Base-by-base conservation (phyloP, 768 basidiomycete species). In the Boletus pseudopeckii region DNA sequence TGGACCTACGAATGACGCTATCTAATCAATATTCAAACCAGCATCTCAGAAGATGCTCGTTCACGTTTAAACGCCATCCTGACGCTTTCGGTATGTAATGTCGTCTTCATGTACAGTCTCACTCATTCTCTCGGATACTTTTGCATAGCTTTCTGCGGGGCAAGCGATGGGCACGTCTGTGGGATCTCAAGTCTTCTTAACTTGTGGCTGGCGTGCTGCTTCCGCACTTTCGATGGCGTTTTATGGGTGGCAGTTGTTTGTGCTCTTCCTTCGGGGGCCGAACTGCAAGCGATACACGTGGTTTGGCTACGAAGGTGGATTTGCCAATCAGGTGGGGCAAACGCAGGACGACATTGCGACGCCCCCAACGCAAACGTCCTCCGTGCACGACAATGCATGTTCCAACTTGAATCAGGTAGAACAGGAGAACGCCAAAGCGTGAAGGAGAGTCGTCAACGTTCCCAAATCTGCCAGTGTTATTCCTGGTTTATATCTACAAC, bases 271-370 rank as follows among this genome's bases (percentile, higher is more conserved):
- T 15, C 65, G 75, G 34, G 76, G 76, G 0, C 76, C 76, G 14
- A 57, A 68, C 50, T 71, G 65, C 52, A 52, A 60, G 38, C 66
- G 75, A 48, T 51, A 54, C 45, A 57, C 61, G 37, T 85, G 85
- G 85, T 73, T 85, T 63, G 84, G 86, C 17, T 85, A 80, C 58
- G 75, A 83, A 60, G 84, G 83, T 18, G 83, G 83, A 10, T 51
- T 77, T 17, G 64, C 47, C n/a, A 43, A 43, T 11, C 32, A 47
- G 10, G 18, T 17, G 28, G 52, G 56, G n/a, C 50, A 36, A 24
- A 54, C 50, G 39, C 51, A 52, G 30, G 20, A 11, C 15, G 48
- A 14, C 18, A 44, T 36, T 5, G 28, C 32, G 7, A 53, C 48
- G 1, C 49, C 51, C 7, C 30, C 33, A 4, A 53, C 48, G 11